Evolutionary conservation across 768 basidiomycete species (phyloP).

Genomic region (Multifurca ochricompacta): DNA sequence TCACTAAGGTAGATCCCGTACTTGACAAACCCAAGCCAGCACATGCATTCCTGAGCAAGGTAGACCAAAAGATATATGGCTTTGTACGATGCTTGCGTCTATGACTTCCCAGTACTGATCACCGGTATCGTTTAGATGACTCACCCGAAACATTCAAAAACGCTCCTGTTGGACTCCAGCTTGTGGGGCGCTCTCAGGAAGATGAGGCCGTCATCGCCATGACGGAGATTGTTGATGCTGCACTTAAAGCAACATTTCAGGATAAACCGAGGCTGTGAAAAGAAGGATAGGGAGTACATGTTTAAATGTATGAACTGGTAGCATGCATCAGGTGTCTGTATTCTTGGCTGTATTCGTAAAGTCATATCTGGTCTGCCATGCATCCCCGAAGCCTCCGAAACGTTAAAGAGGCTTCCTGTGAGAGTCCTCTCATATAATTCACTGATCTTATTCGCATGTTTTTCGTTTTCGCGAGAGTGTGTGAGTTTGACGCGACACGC

Average conservation of each 20-base stretch:
- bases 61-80: conserved; percentile 37
- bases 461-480: too few species aligned
- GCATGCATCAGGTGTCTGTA: too few species aligned
- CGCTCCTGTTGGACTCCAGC: conserved; percentile 42
- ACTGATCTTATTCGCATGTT: too few species aligned
- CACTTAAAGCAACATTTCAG: conserved; percentile 25
- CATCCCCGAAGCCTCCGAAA: too few species aligned
- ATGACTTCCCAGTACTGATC: neutral
- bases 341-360: too few species aligned
- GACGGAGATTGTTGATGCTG: conserved; percentile 37
- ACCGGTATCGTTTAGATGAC: conserved; percentile 10
- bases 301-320: neutral
- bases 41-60: conserved; percentile 35
- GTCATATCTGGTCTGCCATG: too few species aligned
- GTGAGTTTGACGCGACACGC: too few species aligned
- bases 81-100: conserved; percentile 33
- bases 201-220: conserved; percentile 47
- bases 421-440: too few species aligned
- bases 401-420: too few species aligned
- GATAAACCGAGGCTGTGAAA: neutral
- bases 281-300: neutral
- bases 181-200: conserved; percentile 40
- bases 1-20: conserved; percentile 37
- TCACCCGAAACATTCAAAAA: conserved; percentile 32
- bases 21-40: conserved; percentile 31